These are phyloP conservation scores for Dryas alaskensis DNA, from an alignment of 306 rosid species.

Conservation along the genomic window DNA sequence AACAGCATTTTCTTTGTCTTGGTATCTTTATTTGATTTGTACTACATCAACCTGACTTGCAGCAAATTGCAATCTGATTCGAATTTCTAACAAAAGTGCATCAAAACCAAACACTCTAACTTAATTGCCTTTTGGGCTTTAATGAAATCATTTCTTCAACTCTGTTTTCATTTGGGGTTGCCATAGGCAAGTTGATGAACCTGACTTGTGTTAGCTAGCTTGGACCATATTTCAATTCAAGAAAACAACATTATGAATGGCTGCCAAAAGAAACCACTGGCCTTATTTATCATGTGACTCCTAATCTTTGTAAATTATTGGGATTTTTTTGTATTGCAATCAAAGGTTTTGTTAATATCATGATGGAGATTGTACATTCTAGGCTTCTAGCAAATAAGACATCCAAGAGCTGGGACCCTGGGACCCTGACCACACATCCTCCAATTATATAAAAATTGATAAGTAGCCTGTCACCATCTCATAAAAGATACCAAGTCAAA, in stretches of 20 bases:
- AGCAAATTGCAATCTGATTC: no score
- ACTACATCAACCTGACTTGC: no score
- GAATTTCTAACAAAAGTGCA: no score
- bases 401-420: neutral
- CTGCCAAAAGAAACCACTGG: neutral
- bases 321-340: neutral
- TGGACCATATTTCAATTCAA: neutral
- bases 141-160: neutral
- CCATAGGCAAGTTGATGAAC: neutral
- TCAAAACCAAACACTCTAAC: no score
- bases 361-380: neutral
- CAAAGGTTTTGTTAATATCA: neutral
- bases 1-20: no score
- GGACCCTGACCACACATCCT: neutral
- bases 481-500: neutral
- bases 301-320: neutral
- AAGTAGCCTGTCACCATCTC: neutral
- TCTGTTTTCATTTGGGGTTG: neutral
- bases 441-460: neutral
- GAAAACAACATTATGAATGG: neutral
- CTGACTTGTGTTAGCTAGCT: neutral
- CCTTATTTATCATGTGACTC: neutral
- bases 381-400: neutral
- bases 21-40: no score
- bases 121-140: no score